Evolutionary conservation across 371 early-diverging fungal genomes (phyloP), one percentile per base, ranked within the genome.

Genomic region (Mortierella sp.): DNA sequence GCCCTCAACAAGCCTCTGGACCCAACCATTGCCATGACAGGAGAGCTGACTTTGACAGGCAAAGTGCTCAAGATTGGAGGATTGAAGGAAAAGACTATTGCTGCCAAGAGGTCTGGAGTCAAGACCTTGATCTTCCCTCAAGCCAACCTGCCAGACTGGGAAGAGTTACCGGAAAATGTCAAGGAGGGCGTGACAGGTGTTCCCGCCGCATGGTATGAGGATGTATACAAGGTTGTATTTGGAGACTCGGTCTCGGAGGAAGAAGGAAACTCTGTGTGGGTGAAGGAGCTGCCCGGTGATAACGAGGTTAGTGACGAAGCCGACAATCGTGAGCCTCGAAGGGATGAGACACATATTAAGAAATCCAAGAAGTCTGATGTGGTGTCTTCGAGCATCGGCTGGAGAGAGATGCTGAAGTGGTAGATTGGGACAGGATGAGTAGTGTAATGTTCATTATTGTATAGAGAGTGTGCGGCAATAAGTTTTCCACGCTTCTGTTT

Each of bases 31-130:
- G 97, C 97, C 54, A 98, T 98, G 98, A 99, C 99, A 6, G 99
- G 99, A 75, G 99, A 99, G 87, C 84, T 99, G 49, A 98, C 99
- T 3, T 88, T 99, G 59, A 97, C 98, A 0, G 99, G 99, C 62
- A 96, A 97, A 69, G 94, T 99, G 16, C 89, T 98, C 65, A 95
- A 97, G 88, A 97, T 99, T 77, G 99, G 99, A 47, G 99, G 99
- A 14, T 87, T 99, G 57, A 96, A 97, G 76, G 99, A 99, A 77
- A 99, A 99, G 89, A 93, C 96, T 6, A 98, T 99, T 75, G 98
- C 98, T 9, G 99, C 99, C 69, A 96, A 97, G 83, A 91, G 98
- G n/a, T 91, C 93, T 28, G 97, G 97, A 9, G 95, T 97, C 39
- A 92, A 90, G 69, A 91, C 90, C 14, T 90, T 99, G 45, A 84